Evolutionary conservation across 2,329 filamentous ascomycete species (phyloP).

Genomic region (Fusarium neocosmosporiellum): DNA sequence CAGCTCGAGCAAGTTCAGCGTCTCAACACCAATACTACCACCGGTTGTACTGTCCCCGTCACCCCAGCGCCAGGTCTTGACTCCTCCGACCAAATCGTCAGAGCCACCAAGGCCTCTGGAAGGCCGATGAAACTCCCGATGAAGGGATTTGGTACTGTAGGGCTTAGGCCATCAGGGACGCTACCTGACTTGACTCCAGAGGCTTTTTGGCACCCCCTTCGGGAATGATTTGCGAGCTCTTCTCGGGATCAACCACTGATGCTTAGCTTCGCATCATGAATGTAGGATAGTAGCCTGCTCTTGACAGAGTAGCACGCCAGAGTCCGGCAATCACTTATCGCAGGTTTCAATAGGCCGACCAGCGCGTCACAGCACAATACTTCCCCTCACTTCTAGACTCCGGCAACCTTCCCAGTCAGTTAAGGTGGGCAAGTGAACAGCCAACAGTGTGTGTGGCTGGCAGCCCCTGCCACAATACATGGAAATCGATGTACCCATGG

Average conservation of each 20-base stretch:
- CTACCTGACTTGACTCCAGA: conserved; percentile 13
- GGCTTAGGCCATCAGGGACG: conserved; percentile 15
- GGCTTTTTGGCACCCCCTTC: not conserved
- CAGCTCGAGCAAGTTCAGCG: conserved; percentile 43
- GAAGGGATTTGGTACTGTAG: conserved; percentile 4
- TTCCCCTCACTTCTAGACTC: conserved; percentile 21
- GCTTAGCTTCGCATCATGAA: conserved; percentile 1
- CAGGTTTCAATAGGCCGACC: conserved; percentile 5
- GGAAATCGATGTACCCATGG: conserved; percentile 19
- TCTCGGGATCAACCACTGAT: not conserved
- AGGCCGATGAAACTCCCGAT: conserved; percentile 27
- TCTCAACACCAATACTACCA: conserved; percentile 62
- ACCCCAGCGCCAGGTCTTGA: conserved; percentile 66
- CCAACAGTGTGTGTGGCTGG: conserved; percentile 31
- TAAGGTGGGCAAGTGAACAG: conserved; percentile 16
- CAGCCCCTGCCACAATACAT: conserved; percentile 20
- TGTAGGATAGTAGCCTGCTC: not conserved
- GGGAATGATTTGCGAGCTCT: conserved; percentile 3
- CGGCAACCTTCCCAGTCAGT: conserved; percentile 6
- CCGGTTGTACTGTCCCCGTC: conserved; percentile 69
- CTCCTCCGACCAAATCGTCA: conserved; percentile 66
- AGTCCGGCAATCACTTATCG: conserved; percentile 14
- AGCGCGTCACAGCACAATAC: conserved; percentile 17
- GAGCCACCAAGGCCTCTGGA: conserved; percentile 35
- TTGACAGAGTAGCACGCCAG: not conserved